These are phyloP conservation scores for Termitomyces sp. DNA, from an alignment of 768 basidiomycete species.

Conservation along the genomic window DNA sequence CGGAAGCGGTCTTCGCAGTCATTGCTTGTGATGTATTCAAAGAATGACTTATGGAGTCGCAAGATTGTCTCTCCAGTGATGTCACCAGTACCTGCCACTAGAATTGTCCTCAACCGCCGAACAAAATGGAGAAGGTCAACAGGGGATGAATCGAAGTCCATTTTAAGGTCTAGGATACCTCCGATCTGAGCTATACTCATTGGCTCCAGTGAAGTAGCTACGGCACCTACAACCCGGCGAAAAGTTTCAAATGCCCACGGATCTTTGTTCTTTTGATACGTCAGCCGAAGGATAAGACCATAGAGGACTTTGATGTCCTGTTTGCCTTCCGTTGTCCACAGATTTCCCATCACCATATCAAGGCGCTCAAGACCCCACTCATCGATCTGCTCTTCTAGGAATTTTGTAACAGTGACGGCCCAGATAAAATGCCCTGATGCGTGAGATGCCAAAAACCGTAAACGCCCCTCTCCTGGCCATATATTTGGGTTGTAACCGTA, in stretches of 20 bases:
- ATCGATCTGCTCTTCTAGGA: slow-evolving; percentile 14
- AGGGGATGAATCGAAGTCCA: neutral
- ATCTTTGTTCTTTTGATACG: neutral
- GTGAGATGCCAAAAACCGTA: slow-evolving; percentile 3
- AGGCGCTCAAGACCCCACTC: slow-evolving; percentile 13
- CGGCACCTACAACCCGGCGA: slow-evolving; percentile 3
- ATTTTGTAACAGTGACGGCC: slow-evolving; percentile 15
- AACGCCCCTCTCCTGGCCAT: slow-evolving; percentile 15
- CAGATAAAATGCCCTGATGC: slow-evolving; percentile 20
- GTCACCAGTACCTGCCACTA: slow-evolving; percentile 1
- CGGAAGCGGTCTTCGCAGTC: slow-evolving; percentile 1
- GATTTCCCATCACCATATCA: slow-evolving; percentile 9
- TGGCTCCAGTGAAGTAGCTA: neutral
- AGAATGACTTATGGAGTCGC: slow-evolving; percentile 9
- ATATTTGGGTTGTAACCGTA: slow-evolving; percentile 8
- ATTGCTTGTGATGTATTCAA: slow-evolving; percentile 7
- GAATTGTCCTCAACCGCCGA: slow-evolving; percentile 1
- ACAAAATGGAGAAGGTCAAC: slow-evolving; percentile 9
- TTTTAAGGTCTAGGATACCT: neutral
- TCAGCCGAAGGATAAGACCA: slow-evolving; percentile 2
- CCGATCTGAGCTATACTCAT: neutral
- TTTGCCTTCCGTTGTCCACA: slow-evolving; percentile 6
- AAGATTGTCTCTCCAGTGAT: neutral
- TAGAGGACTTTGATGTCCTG: slow-evolving; percentile 19
- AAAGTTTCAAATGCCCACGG: slow-evolving; percentile 10